phyloP scores from a whole-genome alignment of 139 green algal genomes.

The Parachlorella kessleri region DNA sequence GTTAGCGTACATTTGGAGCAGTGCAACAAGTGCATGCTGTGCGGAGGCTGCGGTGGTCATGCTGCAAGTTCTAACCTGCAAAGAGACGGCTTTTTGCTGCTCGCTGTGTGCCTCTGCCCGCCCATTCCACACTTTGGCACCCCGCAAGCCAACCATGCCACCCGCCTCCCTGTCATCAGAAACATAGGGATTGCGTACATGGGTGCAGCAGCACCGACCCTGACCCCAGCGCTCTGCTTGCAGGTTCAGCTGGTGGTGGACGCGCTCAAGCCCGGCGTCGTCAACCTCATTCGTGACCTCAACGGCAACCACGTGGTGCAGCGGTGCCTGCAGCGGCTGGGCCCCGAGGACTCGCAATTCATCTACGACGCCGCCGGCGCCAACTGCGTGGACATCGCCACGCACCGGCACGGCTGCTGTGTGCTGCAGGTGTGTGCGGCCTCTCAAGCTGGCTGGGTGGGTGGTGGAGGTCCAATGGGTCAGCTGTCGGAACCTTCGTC shows the following conservation, averaged over 20 bases:
- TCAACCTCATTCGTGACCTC: slow-evolving; percentile 96
- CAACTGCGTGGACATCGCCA: slow-evolving; percentile 93
- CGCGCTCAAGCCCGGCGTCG: slow-evolving; percentile 83
- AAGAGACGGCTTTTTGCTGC: too few species aligned
- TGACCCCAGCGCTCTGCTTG: slow-evolving; percentile 27
- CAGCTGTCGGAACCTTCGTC: too few species aligned
- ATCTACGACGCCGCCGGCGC: slow-evolving; percentile 89
- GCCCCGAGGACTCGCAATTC: slow-evolving; percentile 77
- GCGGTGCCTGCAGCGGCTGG: slow-evolving; percentile 81
- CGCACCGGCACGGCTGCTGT: slow-evolving; percentile 98
- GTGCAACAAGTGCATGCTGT: too few species aligned
- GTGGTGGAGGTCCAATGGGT: too few species aligned
- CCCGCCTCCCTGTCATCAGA: too few species aligned
- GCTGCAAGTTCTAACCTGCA: too few species aligned
- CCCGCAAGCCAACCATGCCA: neutral
- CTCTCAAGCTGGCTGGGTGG: too few species aligned
- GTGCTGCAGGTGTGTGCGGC: slow-evolving; percentile 88
- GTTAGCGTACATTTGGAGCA: too few species aligned
- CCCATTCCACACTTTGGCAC: neutral
- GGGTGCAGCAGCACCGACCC: neutral
- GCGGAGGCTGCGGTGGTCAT: too few species aligned
- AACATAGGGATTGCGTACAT: too few species aligned
- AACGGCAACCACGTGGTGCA: slow-evolving; percentile 99
- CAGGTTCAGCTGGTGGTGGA: slow-evolving; percentile 83
- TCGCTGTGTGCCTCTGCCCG: neutral